These are phyloP conservation scores for Ustulina deusta DNA, from an alignment of 2,329 filamentous ascomycete genomes.

Conservation along the genomic window DNA sequence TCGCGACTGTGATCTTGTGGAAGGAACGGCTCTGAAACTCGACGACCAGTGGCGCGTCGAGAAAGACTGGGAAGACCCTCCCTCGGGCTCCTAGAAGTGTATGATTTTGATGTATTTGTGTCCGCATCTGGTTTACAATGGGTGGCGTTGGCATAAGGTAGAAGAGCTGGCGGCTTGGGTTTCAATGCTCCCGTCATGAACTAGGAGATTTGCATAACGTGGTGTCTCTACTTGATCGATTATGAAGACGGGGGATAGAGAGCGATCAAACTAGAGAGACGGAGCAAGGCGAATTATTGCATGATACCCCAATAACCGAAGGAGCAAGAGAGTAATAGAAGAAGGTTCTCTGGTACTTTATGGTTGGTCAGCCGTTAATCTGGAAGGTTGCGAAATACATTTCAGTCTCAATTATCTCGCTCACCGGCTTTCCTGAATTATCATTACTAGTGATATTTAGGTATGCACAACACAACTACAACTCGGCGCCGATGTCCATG, in stretches of 20 bases:
- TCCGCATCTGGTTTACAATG: constrained; percentile 27
- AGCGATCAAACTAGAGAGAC: neutral
- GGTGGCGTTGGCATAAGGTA: constrained; percentile 32
- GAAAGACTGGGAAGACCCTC: constrained; percentile 46
- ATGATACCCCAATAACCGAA: constrained; percentile 12
- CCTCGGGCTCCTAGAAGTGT: constrained; percentile 22
- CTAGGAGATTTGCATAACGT: constrained; percentile 9
- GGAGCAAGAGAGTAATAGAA: neutral
- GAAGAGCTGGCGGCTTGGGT: constrained; percentile 17
- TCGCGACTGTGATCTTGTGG: constrained; percentile 45
- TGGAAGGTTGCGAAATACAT: neutral
- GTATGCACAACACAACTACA: too few species aligned
- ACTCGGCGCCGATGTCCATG: too few species aligned
- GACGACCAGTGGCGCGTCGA: constrained; percentile 49
- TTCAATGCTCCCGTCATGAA: constrained; percentile 7
- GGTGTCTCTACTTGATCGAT: constrained; percentile 11
- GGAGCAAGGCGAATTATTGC: neutral
- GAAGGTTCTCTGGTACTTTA: neutral
- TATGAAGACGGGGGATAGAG: constrained; percentile 6
- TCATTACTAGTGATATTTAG: too few species aligned
- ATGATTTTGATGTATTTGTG: constrained; percentile 13
- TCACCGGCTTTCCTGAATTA: too few species aligned
- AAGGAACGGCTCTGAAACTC: constrained; percentile 46
- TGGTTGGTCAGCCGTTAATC: neutral
- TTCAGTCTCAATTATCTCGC: neutral